Evolutionary conservation across 257 asterid genomes (phyloP).

Genomic region (Petunia secreta): DNA sequence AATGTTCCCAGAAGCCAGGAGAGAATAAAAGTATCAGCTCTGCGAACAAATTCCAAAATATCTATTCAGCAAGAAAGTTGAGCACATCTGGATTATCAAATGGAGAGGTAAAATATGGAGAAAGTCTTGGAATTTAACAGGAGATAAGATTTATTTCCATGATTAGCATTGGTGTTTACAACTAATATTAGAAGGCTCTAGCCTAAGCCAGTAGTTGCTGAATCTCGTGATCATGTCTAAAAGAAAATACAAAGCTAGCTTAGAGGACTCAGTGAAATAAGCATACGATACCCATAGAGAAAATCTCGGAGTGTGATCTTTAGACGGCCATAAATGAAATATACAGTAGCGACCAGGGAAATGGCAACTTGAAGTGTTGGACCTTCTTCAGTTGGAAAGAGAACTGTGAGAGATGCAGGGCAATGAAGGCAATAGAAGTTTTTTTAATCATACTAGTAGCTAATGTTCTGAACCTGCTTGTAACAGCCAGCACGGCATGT

Average conservation of each 20-base stretch:
- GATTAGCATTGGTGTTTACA: too few relatives aligned
- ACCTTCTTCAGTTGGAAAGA: conserved; percentile 96
- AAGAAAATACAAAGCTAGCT: neutral
- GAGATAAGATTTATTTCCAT: neutral
- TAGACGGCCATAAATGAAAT: conserved; percentile 73
- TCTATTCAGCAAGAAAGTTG: conserved; percentile 20
- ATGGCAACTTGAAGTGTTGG: conserved; percentile 92
- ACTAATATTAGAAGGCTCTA: neutral
- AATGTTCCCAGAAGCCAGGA: conserved; percentile 94
- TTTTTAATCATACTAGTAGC: conserved; percentile 55
- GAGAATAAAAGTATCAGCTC: conserved; percentile 72
- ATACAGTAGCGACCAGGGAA: conserved; percentile 69
- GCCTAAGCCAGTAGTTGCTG: neutral
- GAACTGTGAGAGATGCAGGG: conserved; percentile 81
- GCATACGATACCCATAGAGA: conserved; percentile 71
- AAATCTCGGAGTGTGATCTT: conserved; percentile 72
- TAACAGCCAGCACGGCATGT: conserved; percentile 66
- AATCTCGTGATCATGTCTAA: neutral
- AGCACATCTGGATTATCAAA: neutral
- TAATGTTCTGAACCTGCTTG: conserved; percentile 77
- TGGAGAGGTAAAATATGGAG: neutral
- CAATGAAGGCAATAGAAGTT: conserved; percentile 67
- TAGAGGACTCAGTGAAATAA: neutral
- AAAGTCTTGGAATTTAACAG: neutral
- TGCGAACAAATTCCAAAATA: conserved; percentile 34